These are phyloP conservation scores for Pelargonium citronellum DNA, from an alignment of 441 rosid species.

Conservation along the genomic window DNA sequence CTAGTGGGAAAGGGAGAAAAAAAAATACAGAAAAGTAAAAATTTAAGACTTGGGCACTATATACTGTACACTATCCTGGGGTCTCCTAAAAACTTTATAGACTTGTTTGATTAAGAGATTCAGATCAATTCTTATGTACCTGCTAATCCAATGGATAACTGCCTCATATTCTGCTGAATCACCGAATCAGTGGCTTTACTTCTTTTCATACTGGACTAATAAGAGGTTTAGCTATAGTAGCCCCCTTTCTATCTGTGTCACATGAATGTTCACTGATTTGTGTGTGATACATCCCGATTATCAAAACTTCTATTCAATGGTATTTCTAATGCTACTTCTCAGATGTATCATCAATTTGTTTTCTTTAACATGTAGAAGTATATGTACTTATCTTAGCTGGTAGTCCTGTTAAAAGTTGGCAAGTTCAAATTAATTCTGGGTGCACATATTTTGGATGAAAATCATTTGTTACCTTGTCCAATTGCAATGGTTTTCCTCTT, in stretches of 20 bases:
- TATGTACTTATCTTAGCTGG: not conserved
- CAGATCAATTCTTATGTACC: not conserved
- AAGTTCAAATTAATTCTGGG: not conserved
- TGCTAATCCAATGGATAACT: not conserved
- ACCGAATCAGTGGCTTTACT: not conserved
- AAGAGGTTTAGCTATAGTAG: not conserved
- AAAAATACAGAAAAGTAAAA: no score
- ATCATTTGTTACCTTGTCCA: not conserved
- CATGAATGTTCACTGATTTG: not conserved
- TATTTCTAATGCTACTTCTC: not conserved
- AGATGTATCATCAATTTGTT: conserved; percentile 2
- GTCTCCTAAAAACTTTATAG: no score
- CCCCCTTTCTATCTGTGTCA: not conserved
- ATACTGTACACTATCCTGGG: no score
- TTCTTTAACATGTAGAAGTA: not conserved
- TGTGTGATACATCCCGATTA: not conserved
- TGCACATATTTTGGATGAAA: not conserved
- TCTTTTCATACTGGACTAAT: not conserved
- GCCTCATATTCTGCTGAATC: not conserved
- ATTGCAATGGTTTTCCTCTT: not conserved
- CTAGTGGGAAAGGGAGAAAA: no score
- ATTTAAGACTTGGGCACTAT: no score
- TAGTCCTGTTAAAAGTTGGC: not conserved
- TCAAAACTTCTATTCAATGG: not conserved
- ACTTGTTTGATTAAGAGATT: no score